Evolutionary conservation across 768 basidiomycete species (phyloP), one percentile per base, ranked within the genome.

Genomic region (Leccinum barrowsii): DNA sequence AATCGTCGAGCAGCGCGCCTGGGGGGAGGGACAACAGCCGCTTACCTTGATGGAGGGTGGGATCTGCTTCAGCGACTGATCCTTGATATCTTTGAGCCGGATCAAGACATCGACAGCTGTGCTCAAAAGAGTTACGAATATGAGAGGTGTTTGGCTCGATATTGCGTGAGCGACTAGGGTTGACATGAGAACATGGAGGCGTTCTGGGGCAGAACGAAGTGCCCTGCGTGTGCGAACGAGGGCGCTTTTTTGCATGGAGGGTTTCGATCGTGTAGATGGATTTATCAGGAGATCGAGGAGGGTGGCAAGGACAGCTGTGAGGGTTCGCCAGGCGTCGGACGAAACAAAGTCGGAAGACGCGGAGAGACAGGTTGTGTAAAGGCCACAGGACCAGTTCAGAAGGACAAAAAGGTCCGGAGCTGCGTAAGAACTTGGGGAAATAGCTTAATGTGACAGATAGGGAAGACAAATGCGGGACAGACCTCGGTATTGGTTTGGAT

Each of bases 21-120:
- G 17, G 28, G 52, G 4, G 7, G 40, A 24, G 2, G 40, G 34
- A 28, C 32, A 35, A 59, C 13, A n/a, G 5, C 15, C 26, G 56
- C 57, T 47, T 61, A 80, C 83, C 76, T 84, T 85, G 58, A 77
- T 65, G 21, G 78, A 77, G 53, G 72, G 74, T 48, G 80, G 73
- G 51, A 84, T 70, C 26, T 75, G 76, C 47, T 67, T 80, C 50
- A 74, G 68, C 22, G 75, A 74, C 21, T 76, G 72, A 26, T 80
- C 77, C 52, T 76, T 73, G n/a, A 79, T 71, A 64, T 80, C 69
- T 72, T 87, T 89, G 28, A 94, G 74, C 19, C 86, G 83, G 24
- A 89, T 75, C 7, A 83, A 75, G 13, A 95, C 93, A 61, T 87
- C 86, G 52, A 92, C 70, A 1, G 85, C 78, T 7, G 85, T 80